These are phyloP conservation scores for Eucalyptus decipiens DNA, from an alignment of 345 rosid genomes.

Conservation along the genomic window DNA sequence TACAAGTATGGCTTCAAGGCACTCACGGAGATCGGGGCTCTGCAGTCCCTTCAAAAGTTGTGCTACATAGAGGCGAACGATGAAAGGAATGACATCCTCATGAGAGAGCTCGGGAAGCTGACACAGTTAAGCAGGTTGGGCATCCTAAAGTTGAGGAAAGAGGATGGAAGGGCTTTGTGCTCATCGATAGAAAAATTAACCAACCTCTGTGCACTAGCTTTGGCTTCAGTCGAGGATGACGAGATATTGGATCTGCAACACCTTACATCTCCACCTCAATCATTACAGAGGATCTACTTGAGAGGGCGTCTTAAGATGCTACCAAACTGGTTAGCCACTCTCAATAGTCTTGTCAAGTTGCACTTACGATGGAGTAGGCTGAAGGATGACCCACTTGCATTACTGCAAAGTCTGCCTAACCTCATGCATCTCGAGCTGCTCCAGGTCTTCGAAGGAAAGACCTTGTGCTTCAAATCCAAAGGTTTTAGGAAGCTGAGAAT, in stretches of 20 bases:
- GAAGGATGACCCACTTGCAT: slow-evolving; percentile 9
- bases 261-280: background rate
- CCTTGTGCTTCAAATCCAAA: slow-evolving; percentile 3
- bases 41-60: background rate
- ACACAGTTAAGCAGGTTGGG: background rate
- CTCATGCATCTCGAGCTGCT: slow-evolving; percentile 19
- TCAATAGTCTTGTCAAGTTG: slow-evolving; percentile 6
- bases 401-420: slow-evolving; percentile 13
- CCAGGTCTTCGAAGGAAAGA: slow-evolving; percentile 5
- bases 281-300: slow-evolving; percentile 10
- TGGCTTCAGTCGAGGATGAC: background rate
- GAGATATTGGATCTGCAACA: slow-evolving; percentile 1
- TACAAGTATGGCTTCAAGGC: background rate
- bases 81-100: background rate
- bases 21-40: background rate
- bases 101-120: background rate
- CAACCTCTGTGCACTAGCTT: background rate
- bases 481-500: slow-evolving; percentile 15
- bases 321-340: slow-evolving; percentile 11
- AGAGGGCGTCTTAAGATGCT: slow-evolving; percentile 4
- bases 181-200: background rate
- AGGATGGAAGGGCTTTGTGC: background rate
- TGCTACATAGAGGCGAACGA: background rate
- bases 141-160: background rate
- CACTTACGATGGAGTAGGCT: slow-evolving; percentile 9